Evolutionary conservation across 2,329 filamentous ascomycete species (phyloP).

Genomic region (Chrysoporthe cubensis): DNA sequence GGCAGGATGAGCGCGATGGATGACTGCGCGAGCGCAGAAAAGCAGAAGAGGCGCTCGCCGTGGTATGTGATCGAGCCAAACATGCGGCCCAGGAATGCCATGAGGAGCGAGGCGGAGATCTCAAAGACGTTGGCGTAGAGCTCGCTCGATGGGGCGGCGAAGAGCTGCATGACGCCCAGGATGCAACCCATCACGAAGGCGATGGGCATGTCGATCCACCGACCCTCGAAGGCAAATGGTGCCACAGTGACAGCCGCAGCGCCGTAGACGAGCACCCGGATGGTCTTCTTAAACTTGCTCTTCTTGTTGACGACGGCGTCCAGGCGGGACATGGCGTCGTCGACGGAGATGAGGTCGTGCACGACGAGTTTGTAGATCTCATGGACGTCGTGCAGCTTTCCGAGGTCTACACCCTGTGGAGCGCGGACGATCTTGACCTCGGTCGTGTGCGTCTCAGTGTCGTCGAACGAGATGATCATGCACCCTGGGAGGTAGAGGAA

Average conservation of each 20-base stretch:
- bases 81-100: constrained; percentile 70
- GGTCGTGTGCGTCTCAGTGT: constrained; percentile 73
- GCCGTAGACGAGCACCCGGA: constrained; percentile 71
- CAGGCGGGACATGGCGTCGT: constrained; percentile 67
- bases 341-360: constrained; percentile 73
- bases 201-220: constrained; percentile 77
- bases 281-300: constrained; percentile 54
- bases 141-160: constrained; percentile 71
- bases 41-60: constrained; percentile 64
- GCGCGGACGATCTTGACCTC: constrained; percentile 76
- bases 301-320: constrained; percentile 56
- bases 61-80: constrained; percentile 65
- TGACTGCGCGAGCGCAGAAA: constrained; percentile 73
- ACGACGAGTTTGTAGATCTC: constrained; percentile 83
- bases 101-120: constrained; percentile 59
- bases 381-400: constrained; percentile 74
- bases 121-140: constrained; percentile 59
- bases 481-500: constrained; percentile 89
- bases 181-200: constrained; percentile 76
- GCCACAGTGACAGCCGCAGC: constrained; percentile 76
- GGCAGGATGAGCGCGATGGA: constrained; percentile 76
- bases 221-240: constrained; percentile 78
- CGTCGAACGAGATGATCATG: constrained; percentile 93
- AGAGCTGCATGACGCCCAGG: constrained; percentile 74
- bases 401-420: constrained; percentile 71